phyloP scores from a whole-genome alignment of 2,329 filamentous ascomycete genomes.

The Aspergillus brunneoviolaceus region DNA sequence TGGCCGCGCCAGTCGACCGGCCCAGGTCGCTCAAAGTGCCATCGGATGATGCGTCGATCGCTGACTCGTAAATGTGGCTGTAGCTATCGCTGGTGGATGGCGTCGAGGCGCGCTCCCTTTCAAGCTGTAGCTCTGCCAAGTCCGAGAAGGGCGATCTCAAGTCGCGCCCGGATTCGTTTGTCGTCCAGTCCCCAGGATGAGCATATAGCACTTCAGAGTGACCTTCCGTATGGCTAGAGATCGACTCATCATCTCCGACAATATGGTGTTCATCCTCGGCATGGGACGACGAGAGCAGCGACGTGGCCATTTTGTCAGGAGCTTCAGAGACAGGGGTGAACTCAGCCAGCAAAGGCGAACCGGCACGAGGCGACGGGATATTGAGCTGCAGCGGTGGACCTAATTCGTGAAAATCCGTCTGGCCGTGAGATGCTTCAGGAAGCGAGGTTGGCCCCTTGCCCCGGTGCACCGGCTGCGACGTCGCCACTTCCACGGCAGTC shows the following conservation, averaged over 20 bases:
- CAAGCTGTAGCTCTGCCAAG: conserved; percentile 15
- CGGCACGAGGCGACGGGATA: conserved; percentile 38
- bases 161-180: conserved; percentile 21
- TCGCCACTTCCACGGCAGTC: conserved; percentile 37
- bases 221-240: conserved; percentile 37
- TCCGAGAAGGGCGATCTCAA: conserved; percentile 24
- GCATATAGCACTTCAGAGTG: conserved; percentile 35
- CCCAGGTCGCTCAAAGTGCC: conserved; percentile 42
- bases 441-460: conserved; percentile 16
- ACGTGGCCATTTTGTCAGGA: conserved; percentile 23
- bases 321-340: conserved; percentile 49
- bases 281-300: neutral
- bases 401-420: conserved; percentile 11
- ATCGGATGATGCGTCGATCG: conserved; percentile 35
- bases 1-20: conserved; percentile 31
- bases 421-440: conserved; percentile 13
- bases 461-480: conserved; percentile 28
- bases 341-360: conserved; percentile 44
- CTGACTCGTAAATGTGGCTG: conserved; percentile 37
- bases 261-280: neutral
- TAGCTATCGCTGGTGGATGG: conserved; percentile 39
- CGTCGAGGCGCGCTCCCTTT: conserved; percentile 32
- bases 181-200: conserved; percentile 25
- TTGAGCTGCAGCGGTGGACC: conserved; percentile 26
- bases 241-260: conserved; percentile 2